phyloP scores from a whole-genome alignment of 2,329 filamentous ascomycete species.

The Neofusicoccum sp. region DNA sequence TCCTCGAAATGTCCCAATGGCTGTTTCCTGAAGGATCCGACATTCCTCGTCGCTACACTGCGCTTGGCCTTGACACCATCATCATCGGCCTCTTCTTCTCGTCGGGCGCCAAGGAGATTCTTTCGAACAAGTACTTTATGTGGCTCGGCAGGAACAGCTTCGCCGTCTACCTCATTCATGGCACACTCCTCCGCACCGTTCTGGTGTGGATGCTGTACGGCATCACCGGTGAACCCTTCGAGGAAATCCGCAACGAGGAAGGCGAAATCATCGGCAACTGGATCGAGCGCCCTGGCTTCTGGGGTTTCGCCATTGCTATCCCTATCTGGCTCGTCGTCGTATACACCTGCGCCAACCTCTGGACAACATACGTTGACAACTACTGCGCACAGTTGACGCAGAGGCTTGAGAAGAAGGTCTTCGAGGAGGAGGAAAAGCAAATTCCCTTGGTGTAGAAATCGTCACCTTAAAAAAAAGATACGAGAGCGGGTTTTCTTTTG shows the following conservation, averaged over 20 bases:
- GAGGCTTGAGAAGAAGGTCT: conserved; percentile 49
- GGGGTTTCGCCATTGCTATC: conserved; percentile 45
- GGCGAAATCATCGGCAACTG: conserved; percentile 42
- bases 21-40: conserved; percentile 49
- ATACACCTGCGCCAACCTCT: conserved; percentile 49
- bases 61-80: conserved; percentile 49
- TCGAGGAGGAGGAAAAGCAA: conserved; percentile 37
- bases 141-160: conserved; percentile 57
- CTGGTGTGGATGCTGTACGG: conserved; percentile 55
- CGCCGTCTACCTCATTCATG: conserved; percentile 56
- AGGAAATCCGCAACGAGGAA: conserved; percentile 38
- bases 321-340: conserved; percentile 48
- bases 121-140: conserved; percentile 51
- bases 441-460: conserved; percentile 1
- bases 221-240: conserved; percentile 46
- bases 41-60: conserved; percentile 43
- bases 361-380: conserved; percentile 54
- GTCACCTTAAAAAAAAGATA: not conserved
- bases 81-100: conserved; percentile 54
- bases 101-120: conserved; percentile 47
- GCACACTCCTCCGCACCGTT: conserved; percentile 52
- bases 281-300: conserved; percentile 41
- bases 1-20: conserved; percentile 42
- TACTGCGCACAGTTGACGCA: conserved; percentile 50
- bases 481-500: not conserved